Conservation (phyloP, 148 eudicot species). For the Rhododendron williamsianum region DNA sequence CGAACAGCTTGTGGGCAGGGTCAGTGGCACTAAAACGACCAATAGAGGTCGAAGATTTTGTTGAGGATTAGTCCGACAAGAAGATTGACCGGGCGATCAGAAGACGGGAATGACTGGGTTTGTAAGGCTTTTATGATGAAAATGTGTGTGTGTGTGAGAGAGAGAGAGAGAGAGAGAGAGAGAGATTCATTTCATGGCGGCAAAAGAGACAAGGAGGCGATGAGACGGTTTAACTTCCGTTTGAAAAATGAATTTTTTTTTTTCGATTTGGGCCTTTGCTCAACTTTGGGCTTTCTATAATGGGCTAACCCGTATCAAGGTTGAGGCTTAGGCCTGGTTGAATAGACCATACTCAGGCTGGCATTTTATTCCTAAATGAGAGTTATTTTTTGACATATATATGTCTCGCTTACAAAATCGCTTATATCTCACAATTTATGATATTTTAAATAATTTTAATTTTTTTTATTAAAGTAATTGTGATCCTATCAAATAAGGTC, state of each 20-base stretch:
- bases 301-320: no score
- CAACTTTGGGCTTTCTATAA: neutral
- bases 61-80: constrained; percentile 21
- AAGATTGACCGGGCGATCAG: constrained; percentile 11
- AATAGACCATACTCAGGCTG: no score
- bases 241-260: neutral
- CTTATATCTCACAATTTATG: no score
- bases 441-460: no score
- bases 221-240: neutral
- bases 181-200: constrained; percentile 32
- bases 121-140: constrained; percentile 16
- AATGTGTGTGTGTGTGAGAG: neutral
- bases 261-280: neutral
- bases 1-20: constrained; percentile 29
- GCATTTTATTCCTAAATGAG: no score
- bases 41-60: constrained; percentile 26
- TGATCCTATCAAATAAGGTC: no score
- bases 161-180: neutral
- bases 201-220: neutral
- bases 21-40: constrained; percentile 14
- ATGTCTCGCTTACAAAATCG: no score
- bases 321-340: no score
- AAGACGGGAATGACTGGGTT: constrained; percentile 28
- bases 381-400: no score
- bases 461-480: no score